Evolutionary conservation across 2,329 filamentous ascomycete species (phyloP), one percentile per base, ranked within the genome.

Genomic region (Colletotrichum zoysiae): DNA sequence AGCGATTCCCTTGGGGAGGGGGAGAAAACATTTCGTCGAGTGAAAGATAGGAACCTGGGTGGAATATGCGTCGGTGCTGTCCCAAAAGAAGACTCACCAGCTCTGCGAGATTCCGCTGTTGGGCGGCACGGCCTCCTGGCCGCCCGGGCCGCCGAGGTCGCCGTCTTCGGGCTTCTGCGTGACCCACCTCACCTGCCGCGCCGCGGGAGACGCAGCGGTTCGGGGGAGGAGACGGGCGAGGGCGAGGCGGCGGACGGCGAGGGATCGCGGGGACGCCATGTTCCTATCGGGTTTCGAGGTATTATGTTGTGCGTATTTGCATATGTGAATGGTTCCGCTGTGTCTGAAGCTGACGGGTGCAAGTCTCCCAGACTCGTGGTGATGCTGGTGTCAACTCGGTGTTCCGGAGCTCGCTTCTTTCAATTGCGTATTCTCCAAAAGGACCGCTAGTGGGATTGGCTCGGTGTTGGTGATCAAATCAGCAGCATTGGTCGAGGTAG

Each of bases 121-220:
- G 0, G 67, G 33, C 33, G 71, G 71, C 9, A 73, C 23, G 1
- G 70, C 66, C 16, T 74, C 73, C 46, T 74, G 73, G 1, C 73
- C 73, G 1, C 67, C 66, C 18, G 73, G 73, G 0, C 70, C 73
- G 20, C 71, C 73, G 40, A 74, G 60, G 33, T 73, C 71, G 30
- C 72, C 71, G 8, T 72, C 70, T 1, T 63, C 55, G 9, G 65
- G 53, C 38, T 70, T 65, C n/a, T 44, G 18, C 30, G 58, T 56
- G 3, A 6, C 38, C 53, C 59, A 60, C 38, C 70, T 50, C 12
- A 55, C 42, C 33, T 73, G 73, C 12, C 58, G 57, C 26, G 20
- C 12, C 16, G 64, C 9, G 18, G 38, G 6, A 55, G 68, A 35
- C 1, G 58, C 4, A 0, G 51, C 7, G 2, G 51, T 16, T 33